Evolutionary conservation across 2,329 filamentous ascomycete species (phyloP).

Genomic region (Fusarium tuaranense): DNA sequence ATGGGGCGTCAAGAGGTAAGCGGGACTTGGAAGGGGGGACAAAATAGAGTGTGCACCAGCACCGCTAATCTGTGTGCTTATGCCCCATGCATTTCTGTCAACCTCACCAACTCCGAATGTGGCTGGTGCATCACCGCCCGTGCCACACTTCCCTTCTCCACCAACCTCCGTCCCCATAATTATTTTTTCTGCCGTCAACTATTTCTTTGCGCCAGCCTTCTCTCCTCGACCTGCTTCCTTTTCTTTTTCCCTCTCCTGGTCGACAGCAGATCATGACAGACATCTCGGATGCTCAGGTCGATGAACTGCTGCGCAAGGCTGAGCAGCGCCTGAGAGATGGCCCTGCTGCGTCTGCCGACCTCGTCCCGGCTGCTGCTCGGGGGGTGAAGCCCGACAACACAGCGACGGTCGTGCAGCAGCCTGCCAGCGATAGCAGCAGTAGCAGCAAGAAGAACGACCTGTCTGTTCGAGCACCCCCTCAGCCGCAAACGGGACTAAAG

Average conservation of each 20-base stretch:
- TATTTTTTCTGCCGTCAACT: conserved; percentile 35
- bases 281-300: conserved; percentile 46
- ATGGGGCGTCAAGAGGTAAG: neutral
- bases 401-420: conserved; percentile 27
- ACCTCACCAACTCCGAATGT: neutral
- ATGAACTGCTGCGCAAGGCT: conserved; percentile 49
- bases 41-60: neutral
- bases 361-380: conserved; percentile 28
- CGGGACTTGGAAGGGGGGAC: neutral
- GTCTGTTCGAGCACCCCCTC: conserved; percentile 42
- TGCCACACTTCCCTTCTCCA: conserved; percentile 11
- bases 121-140: conserved; percentile 4
- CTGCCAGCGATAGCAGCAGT: conserved; percentile 25
- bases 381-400: conserved; percentile 24
- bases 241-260: conserved; percentile 29
- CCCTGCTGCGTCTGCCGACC: conserved; percentile 29
- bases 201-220: conserved; percentile 34
- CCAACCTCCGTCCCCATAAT: conserved; percentile 16
- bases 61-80: too few species aligned
- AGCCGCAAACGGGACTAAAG: conserved; percentile 35
- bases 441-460: conserved; percentile 39
- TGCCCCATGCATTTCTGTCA: neutral
- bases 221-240: conserved; percentile 19
- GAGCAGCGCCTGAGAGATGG: conserved; percentile 48
- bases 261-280: conserved; percentile 46